Conservation (phyloP, 1,284 basidiomycete genomes). For the Moesziomyces antarcticus region DNA sequence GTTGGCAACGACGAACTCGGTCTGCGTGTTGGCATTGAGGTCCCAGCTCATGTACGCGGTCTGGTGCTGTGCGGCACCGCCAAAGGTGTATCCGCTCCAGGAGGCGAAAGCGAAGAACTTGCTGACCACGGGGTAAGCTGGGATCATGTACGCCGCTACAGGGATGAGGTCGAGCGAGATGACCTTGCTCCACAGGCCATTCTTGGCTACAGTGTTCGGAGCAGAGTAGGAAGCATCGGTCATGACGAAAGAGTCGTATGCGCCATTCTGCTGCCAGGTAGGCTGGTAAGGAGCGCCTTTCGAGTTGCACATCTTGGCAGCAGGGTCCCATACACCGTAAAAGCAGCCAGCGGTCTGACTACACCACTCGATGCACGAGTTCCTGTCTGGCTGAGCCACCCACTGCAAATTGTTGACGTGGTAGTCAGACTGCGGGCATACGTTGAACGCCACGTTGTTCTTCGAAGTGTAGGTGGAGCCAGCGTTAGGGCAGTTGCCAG, state of each 20-base stretch:
- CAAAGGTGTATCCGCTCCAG: constrained; percentile 2
- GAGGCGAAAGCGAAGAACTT: constrained; percentile 4
- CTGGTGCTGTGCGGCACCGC: constrained; percentile 1
- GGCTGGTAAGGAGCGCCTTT: constrained; percentile 2
- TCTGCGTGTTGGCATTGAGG: constrained; percentile 4
- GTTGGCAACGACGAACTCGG: constrained; percentile 1
- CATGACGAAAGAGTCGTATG: constrained; percentile 1
- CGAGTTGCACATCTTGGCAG: neutral
- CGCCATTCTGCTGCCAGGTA: neutral
- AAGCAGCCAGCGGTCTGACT: constrained; percentile 4
- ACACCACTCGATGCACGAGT: constrained; percentile 6
- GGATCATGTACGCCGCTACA: constrained; percentile 3
- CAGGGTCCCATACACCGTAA: constrained; percentile 1
- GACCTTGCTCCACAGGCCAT: constrained; percentile 2
- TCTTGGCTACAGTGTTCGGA: neutral
- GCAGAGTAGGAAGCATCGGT: neutral
- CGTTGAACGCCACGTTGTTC: constrained; percentile 4
- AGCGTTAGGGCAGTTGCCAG: constrained; percentile 1
- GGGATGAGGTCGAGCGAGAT: constrained; percentile 1
- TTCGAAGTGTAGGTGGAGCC: constrained; percentile 1
- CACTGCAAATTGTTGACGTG: neutral
- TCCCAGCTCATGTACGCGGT: constrained; percentile 1
- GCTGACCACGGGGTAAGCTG: neutral
- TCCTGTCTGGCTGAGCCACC: neutral
- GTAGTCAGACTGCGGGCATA: constrained; percentile 4